Base-by-base conservation (phyloP, 2,329 filamentous ascomycete species). In the Epichloe coenophiala region DNA sequence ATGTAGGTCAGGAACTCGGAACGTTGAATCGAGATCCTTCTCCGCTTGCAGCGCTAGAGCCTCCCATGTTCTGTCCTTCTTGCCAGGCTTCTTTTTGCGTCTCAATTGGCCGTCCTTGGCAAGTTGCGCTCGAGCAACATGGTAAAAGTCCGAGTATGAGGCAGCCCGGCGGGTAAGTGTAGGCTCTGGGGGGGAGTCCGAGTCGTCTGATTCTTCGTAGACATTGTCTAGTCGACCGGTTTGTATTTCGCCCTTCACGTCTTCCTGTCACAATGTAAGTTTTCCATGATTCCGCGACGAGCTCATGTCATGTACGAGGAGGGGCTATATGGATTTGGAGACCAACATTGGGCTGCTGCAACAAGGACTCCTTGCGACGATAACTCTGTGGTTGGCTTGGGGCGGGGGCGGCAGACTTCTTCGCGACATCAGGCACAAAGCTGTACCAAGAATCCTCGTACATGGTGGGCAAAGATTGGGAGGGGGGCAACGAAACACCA, bases 361-460 rank as follows among this genome's bases (percentile, higher is more conserved):
- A 72, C 48, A 90, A 73, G 41, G 84, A 87, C 62, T 83, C 77
- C 60, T 77, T 80, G 53, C 86, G 79, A 56, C 76, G 77, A 61
- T 86, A 84, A 47, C 75, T 75, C 43, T 72, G 58, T 45, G 67
- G 60, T 51, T 72, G 68, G 35, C 60, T 61, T 40, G 72, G 68
- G 23, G 71, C 66, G 41, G 70, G 68, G 27, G 71, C 66, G 42
- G 70, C 59, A n/a, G 69, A 68, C 53, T 71, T 71, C 58, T 73
- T 76, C 52, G 75, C 69, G 49, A 77, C 68, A 50, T 84, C 79
- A 27, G 84, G 78, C 56, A 86, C 79, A 62, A 88, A 83, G 63
- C 77, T 87, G 69, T 90, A 88, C 86, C 86, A 91, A 33, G 84
- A 81, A 66, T 91, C 86, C 67, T 91, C 86, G 65, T 87, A 87